Evolutionary conservation across 345 rosid genomes (phyloP), one percentile per base, ranked within the genome.

Genomic region (Linum usitatissimum): DNA sequence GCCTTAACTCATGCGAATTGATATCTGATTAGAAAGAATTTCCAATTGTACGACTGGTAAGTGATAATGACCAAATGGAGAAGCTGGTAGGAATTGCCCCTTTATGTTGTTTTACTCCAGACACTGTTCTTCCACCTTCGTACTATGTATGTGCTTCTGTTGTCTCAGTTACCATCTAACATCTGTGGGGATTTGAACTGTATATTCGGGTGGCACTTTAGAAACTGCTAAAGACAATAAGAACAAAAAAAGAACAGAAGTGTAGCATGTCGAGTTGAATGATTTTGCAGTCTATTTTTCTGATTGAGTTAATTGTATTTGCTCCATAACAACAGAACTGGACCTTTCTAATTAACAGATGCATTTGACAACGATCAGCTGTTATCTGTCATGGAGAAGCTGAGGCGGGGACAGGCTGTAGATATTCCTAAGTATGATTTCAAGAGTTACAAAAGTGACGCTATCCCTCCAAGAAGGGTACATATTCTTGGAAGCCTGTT

Each of bases 351-450:
- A 59, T 68, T 70, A 48, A 72, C 78, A 93, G 99, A 93, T 80
- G 99, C 97, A 65, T 93, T 93, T 80, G 84, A 93, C 78, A 90
- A 88, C 48, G 96, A 84, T 68, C 73, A 75, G 76, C 73, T 87
- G 36, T 78, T 90, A 73, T 73, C 72, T 65, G 82, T 82, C 56
- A 90, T 93, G 94, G 94, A 90, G 76, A 90, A 80, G 64, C 71
- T 93, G 87, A 87, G 88, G 80, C 88, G 78, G 73, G 84, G 91
- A 49, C 71, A 77, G 78, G 94, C 99, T 42, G 97, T 93, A 69
- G 97, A 93, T 81, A 77, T 93, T 71, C 91, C 99, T 58, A 84
- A 87, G 62, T 93, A 93, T 30, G 96, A 93, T 75, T 93, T 83
- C 80, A 90, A 81, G 86, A 87, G 88, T 75, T 90, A 86, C 69